Percentiles rank a stretch among this genome's conserved stretches.
Evolutionary conservation across 768 basidiomycete species (phyloP).

Genomic region (Pholiota microspora): DNA sequence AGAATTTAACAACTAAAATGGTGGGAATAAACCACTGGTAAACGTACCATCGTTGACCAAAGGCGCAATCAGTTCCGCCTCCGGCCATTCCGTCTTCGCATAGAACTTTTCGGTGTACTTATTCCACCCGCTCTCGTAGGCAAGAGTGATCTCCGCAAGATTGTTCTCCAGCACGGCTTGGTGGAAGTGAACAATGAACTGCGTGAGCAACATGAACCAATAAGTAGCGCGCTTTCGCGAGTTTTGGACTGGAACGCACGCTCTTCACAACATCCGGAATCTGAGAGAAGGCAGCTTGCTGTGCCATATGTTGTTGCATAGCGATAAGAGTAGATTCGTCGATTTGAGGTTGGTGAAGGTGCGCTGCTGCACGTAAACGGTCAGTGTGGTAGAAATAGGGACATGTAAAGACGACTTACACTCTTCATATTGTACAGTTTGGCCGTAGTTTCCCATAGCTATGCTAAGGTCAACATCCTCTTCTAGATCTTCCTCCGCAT

Average conservation of each 20-base stretch:
- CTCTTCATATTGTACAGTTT: slow-evolving; percentile 65
- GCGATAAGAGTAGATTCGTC: slow-evolving; percentile 69
- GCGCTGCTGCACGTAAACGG: slow-evolving; percentile 28
- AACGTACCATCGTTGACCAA: slow-evolving; percentile 86
- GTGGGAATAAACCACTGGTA: neutral
- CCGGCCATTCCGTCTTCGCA: slow-evolving; percentile 93
- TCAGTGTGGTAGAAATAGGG: neutral
- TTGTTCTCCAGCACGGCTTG: slow-evolving; percentile 92
- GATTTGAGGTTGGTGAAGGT: slow-evolving; percentile 58
- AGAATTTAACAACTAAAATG: neutral
- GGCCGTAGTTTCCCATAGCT: slow-evolving; percentile 68
- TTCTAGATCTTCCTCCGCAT: slow-evolving; percentile 77
- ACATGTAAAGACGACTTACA: slow-evolving; percentile 34
- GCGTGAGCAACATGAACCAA: slow-evolving; percentile 5
- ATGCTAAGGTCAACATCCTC: slow-evolving; percentile 76
- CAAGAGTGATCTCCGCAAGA: slow-evolving; percentile 83
- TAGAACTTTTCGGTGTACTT: slow-evolving; percentile 96
- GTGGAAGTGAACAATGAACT: slow-evolving; percentile 97
- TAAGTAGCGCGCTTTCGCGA: slow-evolving; percentile 4
- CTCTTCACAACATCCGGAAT: slow-evolving; percentile 90
- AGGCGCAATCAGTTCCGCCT: slow-evolving; percentile 92
- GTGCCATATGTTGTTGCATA: slow-evolving; percentile 82
- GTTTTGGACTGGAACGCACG: slow-evolving; percentile 36
- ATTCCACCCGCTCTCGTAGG: slow-evolving; percentile 98
- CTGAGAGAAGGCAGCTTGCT: slow-evolving; percentile 77